Base-by-base conservation (phyloP, 2,329 filamentous ascomycete species). In the Sarocladium strictum region DNA sequence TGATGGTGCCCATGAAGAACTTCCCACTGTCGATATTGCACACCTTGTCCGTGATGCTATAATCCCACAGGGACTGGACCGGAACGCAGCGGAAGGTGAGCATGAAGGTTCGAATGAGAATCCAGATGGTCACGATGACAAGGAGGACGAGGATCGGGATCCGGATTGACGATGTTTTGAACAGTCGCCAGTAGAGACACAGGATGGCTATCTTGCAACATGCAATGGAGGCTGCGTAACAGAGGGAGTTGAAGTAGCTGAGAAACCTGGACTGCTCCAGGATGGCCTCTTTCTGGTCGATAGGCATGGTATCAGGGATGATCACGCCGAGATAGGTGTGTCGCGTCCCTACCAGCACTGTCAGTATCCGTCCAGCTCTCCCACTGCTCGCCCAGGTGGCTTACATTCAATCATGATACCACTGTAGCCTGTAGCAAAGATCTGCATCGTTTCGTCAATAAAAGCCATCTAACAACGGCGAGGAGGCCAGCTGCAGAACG, bases 71-170 rank as follows among this genome's bases (percentile, higher is more conserved):
- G 2, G 61, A 64, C 21, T 65, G 62, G 0, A 70, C 56, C 0
- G 69, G 69, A 3, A 66, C 35, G 40, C 69, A 71, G 43, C 67
- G 65, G 26, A 71, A 65, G 1, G 65, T 64, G 1, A 63, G 63
- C 29, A 70, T 55, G 26, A 70, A 65, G 0, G 65, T 65, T 27
- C 65, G 58, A 2, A 66, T 53, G 1, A 64, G 54, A 26, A 68
- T 60, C 66, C 66, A 68, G 1, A 61, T 50, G 2, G 59, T 40
- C 2, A 63, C 59, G 2, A 60, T 29, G 7, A 33, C 61, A 2
- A 63, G 58, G 3, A 68, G 59, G 3, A 65, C 53, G n/a, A 61
- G 56, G 2, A 68, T 66, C 11, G 65, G 61, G 14, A 63, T 55
- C 17, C 61, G 61, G 19, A 67, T 64, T 3, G 59, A 59, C 11